A percentile compares a stretch with the other conserved stretches of the same genome.
Evolutionary conservation across 78 protist species (phyloP).

Genomic region (Mantamonas sphyraenae): DNA sequence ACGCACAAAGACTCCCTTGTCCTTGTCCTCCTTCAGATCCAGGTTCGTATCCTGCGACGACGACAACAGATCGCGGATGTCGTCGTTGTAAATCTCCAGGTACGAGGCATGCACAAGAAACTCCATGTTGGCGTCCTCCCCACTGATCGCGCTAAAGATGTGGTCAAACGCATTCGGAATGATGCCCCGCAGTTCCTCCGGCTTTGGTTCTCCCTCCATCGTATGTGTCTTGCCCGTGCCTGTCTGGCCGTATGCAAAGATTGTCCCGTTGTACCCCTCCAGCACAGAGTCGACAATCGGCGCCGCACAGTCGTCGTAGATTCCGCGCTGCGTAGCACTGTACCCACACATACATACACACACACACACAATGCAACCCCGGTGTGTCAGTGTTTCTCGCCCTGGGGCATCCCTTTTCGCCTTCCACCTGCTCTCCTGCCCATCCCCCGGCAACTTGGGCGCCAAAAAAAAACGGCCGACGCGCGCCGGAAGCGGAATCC

Average conservation of each 20-base stretch:
- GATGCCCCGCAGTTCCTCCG: conserved; percentile 30
- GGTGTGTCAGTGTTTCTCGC: no score
- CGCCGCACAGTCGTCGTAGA: conserved; percentile 18
- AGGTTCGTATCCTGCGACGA: conserved; percentile 23
- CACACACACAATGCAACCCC: no score
- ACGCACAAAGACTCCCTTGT: conserved; percentile 1
- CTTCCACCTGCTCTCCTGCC: no score
- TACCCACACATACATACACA: no score
- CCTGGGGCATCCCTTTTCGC: no score
- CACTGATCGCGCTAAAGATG: conserved; percentile 23
- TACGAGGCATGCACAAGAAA: conserved; percentile 47
- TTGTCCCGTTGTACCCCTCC: conserved; percentile 55
- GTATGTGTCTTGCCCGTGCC: conserved; percentile 45
- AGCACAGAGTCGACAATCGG: conserved; percentile 34
- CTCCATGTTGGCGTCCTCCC: background rate
- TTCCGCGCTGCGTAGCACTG: conserved; percentile 8
- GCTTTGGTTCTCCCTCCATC: conserved; percentile 16
- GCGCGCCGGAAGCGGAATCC: background rate
- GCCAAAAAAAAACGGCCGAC: no score
- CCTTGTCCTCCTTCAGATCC: conserved; percentile 47
- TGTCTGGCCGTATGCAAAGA: conserved; percentile 65
- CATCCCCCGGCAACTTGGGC: no score
- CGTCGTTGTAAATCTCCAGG: conserved; percentile 67
- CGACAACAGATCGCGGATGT: conserved; percentile 62
- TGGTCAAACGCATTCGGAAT: conserved; percentile 47